Percentiles rank a stretch among this genome's conserved stretches.
Conservation (phyloP, 2,329 filamentous ascomycete species). For the Periglandula ipomoeae region DNA sequence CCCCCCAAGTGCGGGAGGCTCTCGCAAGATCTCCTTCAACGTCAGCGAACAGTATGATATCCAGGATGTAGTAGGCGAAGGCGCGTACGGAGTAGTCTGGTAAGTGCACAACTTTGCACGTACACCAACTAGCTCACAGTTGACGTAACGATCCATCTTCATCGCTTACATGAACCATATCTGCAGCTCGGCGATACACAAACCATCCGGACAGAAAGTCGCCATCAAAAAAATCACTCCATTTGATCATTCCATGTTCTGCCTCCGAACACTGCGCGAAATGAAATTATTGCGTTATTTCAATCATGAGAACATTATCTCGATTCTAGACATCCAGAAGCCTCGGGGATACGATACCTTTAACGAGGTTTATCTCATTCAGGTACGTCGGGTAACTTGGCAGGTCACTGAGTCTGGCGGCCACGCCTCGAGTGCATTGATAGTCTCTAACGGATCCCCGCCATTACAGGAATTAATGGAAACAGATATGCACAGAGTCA, state of each 20-base stretch:
- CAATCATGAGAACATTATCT: constrained; percentile 99
- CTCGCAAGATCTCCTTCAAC: constrained; percentile 98
- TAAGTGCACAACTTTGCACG: constrained; percentile 37
- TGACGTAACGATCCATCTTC: not conserved
- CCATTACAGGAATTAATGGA: constrained; percentile 82
- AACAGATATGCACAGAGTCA: constrained; percentile 98
- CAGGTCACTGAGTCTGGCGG: not conserved
- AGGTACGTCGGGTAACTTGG: constrained; percentile 48
- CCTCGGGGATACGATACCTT: constrained; percentile 93
- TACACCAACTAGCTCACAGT: not conserved
- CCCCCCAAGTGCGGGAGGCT: constrained; percentile 50
- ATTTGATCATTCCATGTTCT: constrained; percentile 99
- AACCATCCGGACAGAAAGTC: constrained; percentile 95
- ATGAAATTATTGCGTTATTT: constrained; percentile 99
- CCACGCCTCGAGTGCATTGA: too few relatives aligned
- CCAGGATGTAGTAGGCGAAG: constrained; percentile 97
- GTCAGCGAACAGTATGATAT: constrained; percentile 99
- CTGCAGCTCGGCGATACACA: constrained; percentile 85
- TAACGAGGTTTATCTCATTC: constrained; percentile 96
- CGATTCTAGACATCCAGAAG: constrained; percentile 97
- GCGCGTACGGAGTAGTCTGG: constrained; percentile 98
- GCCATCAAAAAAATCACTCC: constrained; percentile 99
- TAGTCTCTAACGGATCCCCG: not conserved
- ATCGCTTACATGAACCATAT: not conserved
- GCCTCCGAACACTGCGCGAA: constrained; percentile 87